Evolutionary conservation across 2,329 filamentous ascomycete genomes (phyloP).

Genomic region (Colletotrichum lentis): DNA sequence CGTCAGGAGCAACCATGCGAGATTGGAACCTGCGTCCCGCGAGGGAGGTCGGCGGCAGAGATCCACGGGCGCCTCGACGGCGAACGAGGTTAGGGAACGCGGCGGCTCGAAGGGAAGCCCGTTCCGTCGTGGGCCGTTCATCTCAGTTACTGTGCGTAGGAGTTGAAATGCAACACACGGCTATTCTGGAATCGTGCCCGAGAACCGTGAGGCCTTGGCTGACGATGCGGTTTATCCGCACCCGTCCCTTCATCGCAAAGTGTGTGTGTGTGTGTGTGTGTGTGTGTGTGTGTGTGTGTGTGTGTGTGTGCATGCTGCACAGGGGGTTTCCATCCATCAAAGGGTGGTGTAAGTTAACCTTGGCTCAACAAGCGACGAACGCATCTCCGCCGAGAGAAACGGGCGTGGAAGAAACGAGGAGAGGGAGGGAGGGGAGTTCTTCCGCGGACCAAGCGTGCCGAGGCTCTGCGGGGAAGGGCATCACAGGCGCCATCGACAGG

Average conservation of each 20-base stretch:
- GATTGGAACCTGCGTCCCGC: not conserved
- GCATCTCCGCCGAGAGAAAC: not conserved
- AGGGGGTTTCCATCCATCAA: not conserved
- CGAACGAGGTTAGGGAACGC: not conserved
- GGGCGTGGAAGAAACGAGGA: not conserved
- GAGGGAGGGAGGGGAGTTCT: not conserved
- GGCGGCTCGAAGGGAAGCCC: not conserved
- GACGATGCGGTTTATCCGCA: not conserved
- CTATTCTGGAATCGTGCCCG: not conserved
- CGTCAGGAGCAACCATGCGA: not conserved
- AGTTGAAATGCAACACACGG: no score
- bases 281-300: no score
- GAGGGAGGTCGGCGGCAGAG: not conserved
- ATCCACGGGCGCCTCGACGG: not conserved
- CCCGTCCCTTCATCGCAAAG: not conserved
- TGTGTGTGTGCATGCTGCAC: no score
- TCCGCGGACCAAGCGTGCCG: not conserved
- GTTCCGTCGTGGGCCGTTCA: not conserved
- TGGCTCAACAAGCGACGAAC: not conserved
- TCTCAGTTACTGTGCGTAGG: not conserved
- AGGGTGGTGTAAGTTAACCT: not conserved
- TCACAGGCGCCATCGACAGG: not conserved
- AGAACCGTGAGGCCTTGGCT: not conserved
- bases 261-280: no score
- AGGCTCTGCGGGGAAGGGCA: constrained; percentile 6